Evolutionary conservation across 371 early-diverging fungal genomes (phyloP), one percentile per base, ranked within the genome.

Genomic region (Apophysomyces sp.): DNA sequence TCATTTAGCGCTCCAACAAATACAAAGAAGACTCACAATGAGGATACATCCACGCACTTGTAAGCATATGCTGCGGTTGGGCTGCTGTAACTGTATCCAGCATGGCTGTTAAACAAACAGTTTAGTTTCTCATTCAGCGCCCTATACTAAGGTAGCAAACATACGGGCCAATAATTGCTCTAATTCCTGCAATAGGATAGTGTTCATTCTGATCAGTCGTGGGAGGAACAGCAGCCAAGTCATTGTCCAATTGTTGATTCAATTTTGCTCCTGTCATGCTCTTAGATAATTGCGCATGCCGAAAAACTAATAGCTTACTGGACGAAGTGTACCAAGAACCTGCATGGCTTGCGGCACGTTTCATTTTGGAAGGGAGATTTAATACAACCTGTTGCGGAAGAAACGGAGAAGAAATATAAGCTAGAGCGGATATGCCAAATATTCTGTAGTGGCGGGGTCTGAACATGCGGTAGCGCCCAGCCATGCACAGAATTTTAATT

Each of bases 1-100:
- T n/a, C n/a, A n/a, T n/a, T n/a, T n/a, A n/a, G n/a, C n/a, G n/a
- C n/a, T n/a, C n/a, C n/a, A n/a, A 30, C 7, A 39, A 9, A 18
- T 11, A 34, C 11, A 34, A 34, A 2, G 34, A 13, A 27, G 6
- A 18, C 78, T 72, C 83, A 88, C 92, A 93, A 75, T 1, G 63
- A 36, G 9, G 78, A 61, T 0, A 78, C 70, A 56, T 92, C 86
- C 30, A 95, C 73, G 52, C 85, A 83, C 59, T 84, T 83, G 76
- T 94, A 97, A 1, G 93, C 94, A 72, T 85, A 92, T 0, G 95
- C 96, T 0, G 96, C 95, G 0, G 94, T 87, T 6, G 89, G 88
- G 0, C 96, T 96, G 73, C 93, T 92, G 73, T 94, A 96, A 4
- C 86, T 75, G 60, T 90, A 92, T 6, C 98, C 98, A 1, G 98